Conservation (phyloP, 2,329 filamentous ascomycete genomes). For the Alternaria brassicicola region DNA sequence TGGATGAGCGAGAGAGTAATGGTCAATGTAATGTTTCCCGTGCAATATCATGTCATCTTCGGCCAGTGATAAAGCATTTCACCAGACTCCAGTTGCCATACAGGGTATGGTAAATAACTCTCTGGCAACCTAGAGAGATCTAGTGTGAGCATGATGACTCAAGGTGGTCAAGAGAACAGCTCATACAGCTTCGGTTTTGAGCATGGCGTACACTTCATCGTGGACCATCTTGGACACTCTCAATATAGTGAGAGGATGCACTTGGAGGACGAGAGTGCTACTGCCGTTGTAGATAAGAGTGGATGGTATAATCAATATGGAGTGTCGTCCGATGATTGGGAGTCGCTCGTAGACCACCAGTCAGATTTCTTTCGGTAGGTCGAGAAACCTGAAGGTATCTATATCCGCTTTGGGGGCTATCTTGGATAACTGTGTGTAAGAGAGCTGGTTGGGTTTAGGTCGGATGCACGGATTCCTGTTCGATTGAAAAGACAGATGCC, state of each 20-base stretch:
- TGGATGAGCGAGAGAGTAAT: neutral
- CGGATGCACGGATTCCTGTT: neutral
- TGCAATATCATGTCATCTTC: neutral
- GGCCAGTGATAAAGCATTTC: neutral
- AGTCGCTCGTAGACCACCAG: slow-evolving; percentile 20
- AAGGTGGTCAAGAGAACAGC: neutral
- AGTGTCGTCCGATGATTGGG: neutral
- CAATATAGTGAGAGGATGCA: neutral
- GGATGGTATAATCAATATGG: neutral
- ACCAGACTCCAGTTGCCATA: neutral
- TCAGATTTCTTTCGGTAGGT: slow-evolving; percentile 21
- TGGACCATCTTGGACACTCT: neutral
- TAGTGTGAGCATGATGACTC: neutral
- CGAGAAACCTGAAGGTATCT: slow-evolving; percentile 29
- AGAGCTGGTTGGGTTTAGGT: no score
- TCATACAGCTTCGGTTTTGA: neutral
- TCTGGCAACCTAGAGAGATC: neutral
- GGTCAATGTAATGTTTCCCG: neutral
- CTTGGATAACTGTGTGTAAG: neutral
- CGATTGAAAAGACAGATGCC: neutral
- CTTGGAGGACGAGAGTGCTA: neutral
- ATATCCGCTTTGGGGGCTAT: neutral
- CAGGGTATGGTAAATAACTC: neutral
- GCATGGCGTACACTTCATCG: neutral
- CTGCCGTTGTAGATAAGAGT: neutral